phyloP scores from a whole-genome alignment of 2,329 filamentous ascomycete genomes.

The Zymoseptoria tritici region DNA sequence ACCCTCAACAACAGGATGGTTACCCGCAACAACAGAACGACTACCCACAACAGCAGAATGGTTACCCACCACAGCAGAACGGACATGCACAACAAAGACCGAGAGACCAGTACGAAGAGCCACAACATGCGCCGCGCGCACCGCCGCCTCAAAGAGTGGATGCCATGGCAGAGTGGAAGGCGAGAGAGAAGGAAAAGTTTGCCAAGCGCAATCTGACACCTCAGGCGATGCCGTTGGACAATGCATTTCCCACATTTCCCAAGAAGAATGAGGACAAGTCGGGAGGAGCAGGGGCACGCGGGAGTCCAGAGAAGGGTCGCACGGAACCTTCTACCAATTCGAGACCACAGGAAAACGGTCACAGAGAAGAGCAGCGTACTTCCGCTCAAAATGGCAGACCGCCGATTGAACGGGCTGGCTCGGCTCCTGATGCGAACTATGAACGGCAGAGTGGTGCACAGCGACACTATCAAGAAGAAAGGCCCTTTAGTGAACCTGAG shows the following conservation, averaged over 20 bases:
- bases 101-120: conserved; percentile 4
- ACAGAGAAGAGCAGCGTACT: conserved; percentile 1
- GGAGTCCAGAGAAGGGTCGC: conserved; percentile 16
- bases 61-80: conserved; percentile 7
- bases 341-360: conserved; percentile 7
- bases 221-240: conserved; percentile 33
- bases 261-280: conserved; percentile 20
- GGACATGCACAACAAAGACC: conserved; percentile 5
- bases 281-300: conserved; percentile 9
- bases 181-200: conserved; percentile 25
- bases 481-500: background rate
- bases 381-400: conserved; percentile 6
- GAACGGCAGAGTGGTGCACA: conserved; percentile 3
- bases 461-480: background rate
- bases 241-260: conserved; percentile 43
- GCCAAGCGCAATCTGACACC: conserved; percentile 24
- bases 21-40: conserved; percentile 3
- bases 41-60: conserved; percentile 4
- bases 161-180: conserved; percentile 31
- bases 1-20: background rate
- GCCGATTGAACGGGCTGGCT: conserved; percentile 6
- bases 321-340: conserved; percentile 8
- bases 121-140: background rate
- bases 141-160: background rate
- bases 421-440: conserved; percentile 4